A percentile compares a stretch with the other conserved stretches of the same genome.
Conservation (phyloP, 2,329 filamentous ascomycete genomes). For the Davidsoniella virescens region DNA sequence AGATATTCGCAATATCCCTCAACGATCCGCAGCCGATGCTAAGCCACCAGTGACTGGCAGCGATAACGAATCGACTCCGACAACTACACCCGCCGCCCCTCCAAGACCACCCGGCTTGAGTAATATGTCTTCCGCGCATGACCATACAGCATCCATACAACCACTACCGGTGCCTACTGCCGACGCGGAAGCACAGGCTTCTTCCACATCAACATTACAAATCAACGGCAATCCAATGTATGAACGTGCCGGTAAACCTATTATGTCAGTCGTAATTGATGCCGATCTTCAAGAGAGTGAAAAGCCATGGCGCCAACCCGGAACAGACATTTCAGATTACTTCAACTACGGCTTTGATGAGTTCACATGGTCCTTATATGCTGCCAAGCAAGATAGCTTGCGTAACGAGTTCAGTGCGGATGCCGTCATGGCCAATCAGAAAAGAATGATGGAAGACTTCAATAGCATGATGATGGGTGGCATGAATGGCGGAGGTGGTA, state of each 20-base stretch:
- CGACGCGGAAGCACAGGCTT: conserved; percentile 42
- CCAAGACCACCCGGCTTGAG: conserved; percentile 18
- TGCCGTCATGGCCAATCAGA: conserved; percentile 44
- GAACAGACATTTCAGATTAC: conserved; percentile 88
- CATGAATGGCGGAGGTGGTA: conserved; percentile 28
- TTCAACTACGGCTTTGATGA: conserved; percentile 99
- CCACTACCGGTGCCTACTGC: conserved; percentile 20
- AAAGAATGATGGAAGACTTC: conserved; percentile 65
- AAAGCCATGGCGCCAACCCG: conserved; percentile 90
- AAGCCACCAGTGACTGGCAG: conserved; percentile 16
- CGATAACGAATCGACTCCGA: conserved; percentile 4
- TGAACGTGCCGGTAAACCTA: conserved; percentile 62
- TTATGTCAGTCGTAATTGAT: conserved; percentile 61
- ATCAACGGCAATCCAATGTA: conserved; percentile 71
- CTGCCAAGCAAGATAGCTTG: conserved; percentile 69
- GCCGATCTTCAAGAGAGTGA: conserved; percentile 58
- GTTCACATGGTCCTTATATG: conserved; percentile 93
- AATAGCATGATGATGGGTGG: conserved; percentile 47
- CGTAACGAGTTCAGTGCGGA: conserved; percentile 59
- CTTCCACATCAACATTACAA: conserved; percentile 70
- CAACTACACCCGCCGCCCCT: conserved; percentile 26
- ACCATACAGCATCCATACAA: background rate
- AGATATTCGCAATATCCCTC: conserved; percentile 49
- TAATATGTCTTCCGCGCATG: conserved; percentile 15
- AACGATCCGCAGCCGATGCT: conserved; percentile 39